Conservation (phyloP, 805 yeast genomes). For the Ogataea saltuana region DNA sequence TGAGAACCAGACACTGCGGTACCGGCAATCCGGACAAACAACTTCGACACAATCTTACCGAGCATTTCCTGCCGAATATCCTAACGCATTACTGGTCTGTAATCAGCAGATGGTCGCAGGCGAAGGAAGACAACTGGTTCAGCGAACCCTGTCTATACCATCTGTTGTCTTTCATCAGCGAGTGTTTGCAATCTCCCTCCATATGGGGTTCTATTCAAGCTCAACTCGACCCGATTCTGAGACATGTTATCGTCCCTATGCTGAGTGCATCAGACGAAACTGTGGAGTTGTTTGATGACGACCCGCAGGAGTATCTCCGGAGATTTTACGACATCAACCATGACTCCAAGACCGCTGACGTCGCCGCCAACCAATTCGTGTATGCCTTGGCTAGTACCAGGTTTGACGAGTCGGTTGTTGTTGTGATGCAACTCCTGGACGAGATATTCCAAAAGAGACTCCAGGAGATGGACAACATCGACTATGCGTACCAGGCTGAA, state of each 20-base stretch:
- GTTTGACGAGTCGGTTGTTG: conserved; percentile 46
- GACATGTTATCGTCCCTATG: conserved; percentile 74
- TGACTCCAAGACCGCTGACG: conserved; percentile 49
- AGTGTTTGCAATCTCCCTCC: conserved; percentile 51
- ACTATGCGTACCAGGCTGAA: conserved; percentile 59
- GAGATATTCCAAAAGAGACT: conserved; percentile 40
- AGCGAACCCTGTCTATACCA: conserved; percentile 62
- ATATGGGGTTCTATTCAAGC: conserved; percentile 70
- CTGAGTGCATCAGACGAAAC: conserved; percentile 68
- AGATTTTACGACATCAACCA: conserved; percentile 58
- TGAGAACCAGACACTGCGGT: conserved; percentile 60
- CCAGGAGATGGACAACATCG: conserved; percentile 36
- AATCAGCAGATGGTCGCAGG: conserved; percentile 67
- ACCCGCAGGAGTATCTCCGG: conserved; percentile 87
- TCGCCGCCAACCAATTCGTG: conserved; percentile 49
- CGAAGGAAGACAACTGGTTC: conserved; percentile 52
- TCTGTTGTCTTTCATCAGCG: conserved; percentile 59
- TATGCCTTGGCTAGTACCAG: conserved; percentile 18
- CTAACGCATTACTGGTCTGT: conserved; percentile 59
- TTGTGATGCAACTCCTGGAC: conserved; percentile 55
- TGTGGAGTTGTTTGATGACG: conserved; percentile 76
- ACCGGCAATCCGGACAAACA: conserved; percentile 8
- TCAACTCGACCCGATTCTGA: conserved; percentile 61
- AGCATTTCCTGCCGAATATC: conserved; percentile 70
- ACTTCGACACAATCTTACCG: conserved; percentile 41